phyloP scores from a whole-genome alignment of 306 rosid genomes.

The apple (Malus domestica) region ASM211411v1 NC_041800.1:7226501-7227000 shows the following conservation, averaged over 20 bases:
- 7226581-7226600: background rate
- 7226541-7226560: background rate
- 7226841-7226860: too few species aligned
- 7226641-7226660: too few species aligned
- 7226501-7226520: background rate
- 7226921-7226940: background rate
- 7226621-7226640: too few species aligned
- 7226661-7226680: background rate
- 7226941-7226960: background rate
- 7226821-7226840: too few species aligned
- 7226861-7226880: too few species aligned
- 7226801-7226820: too few species aligned
- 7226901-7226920: constrained; percentile 14
- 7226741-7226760: too few species aligned
- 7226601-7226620: background rate
- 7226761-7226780: too few species aligned
- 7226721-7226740: background rate
- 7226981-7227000: background rate
- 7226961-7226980: background rate
- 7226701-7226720: background rate
- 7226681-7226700: background rate
- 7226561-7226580: background rate
- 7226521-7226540: constrained; percentile 16
- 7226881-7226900: background rate
- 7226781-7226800: too few species aligned